Evolutionary conservation across 106 monocot species (phyloP).

Genomic region (Dactylorhiza incarnata): DNA sequence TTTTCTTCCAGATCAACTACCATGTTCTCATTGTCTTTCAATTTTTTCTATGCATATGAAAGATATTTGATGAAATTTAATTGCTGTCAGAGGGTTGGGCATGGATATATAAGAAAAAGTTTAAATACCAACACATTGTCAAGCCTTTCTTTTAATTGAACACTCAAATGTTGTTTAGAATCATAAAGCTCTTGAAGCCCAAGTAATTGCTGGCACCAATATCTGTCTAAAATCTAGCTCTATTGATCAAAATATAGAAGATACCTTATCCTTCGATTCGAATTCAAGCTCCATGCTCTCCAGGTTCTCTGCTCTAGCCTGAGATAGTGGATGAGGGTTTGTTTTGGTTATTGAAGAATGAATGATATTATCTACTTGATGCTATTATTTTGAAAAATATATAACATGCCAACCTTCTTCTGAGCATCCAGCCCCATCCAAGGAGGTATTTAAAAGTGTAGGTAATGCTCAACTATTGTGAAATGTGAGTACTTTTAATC

Average conservation of each 20-base stretch:
- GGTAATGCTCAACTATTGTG: too few relatives aligned
- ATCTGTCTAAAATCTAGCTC: conserved; percentile 6
- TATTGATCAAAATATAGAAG: background rate
- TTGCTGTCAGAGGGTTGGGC: background rate
- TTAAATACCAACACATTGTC: conserved; percentile 66
- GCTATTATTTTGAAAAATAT: background rate
- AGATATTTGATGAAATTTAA: conserved; percentile 3
- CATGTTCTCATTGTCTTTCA: conserved; percentile 64
- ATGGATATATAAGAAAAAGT: background rate
- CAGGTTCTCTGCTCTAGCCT: conserved; percentile 89
- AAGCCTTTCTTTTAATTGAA: conserved; percentile 70
- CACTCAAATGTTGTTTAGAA: conserved; percentile 59
- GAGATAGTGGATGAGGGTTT: background rate
- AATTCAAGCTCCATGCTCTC: conserved; percentile 70
- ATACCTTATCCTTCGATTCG: conserved; percentile 88
- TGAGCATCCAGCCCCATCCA: too few relatives aligned
- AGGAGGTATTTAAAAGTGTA: too few relatives aligned
- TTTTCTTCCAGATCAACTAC: too few relatives aligned
- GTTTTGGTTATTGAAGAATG: background rate
- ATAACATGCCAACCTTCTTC: conserved; percentile 51
- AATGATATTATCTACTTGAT: conserved; percentile 4
- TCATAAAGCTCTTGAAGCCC: conserved; percentile 88
- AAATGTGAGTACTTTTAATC: too few relatives aligned
- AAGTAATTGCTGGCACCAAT: conserved; percentile 54
- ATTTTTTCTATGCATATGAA: conserved; percentile 42